These are phyloP conservation scores for Saccharomyces jurei DNA, from an alignment of 805 yeast species.

Conservation along the genomic window DNA sequence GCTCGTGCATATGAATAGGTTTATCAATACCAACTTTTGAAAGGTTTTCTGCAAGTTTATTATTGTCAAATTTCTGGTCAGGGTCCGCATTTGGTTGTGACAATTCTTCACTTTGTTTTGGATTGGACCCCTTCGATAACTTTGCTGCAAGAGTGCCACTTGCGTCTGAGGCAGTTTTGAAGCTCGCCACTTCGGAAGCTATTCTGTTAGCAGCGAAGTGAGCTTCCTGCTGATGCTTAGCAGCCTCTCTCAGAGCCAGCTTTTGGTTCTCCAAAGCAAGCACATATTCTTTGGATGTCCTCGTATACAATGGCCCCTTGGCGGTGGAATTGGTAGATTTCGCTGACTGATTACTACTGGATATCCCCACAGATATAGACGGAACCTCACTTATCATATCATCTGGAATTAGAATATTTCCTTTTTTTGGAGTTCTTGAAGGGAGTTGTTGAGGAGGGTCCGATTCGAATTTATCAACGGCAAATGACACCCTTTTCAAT, in stretches of 20 bases:
- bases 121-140: neutral
- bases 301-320: conserved; percentile 11
- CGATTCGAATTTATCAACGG: conserved; percentile 57
- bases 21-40: conserved; percentile 51
- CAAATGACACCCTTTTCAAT: conserved; percentile 65
- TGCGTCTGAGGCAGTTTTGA: conserved; percentile 19
- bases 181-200: conserved; percentile 53
- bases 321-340: conserved; percentile 6
- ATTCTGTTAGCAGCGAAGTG: conserved; percentile 62
- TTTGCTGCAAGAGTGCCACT: neutral
- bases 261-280: conserved; percentile 53
- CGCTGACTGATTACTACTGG: conserved; percentile 35
- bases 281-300: conserved; percentile 37
- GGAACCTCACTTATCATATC: conserved; percentile 53
- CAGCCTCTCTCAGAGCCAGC: conserved; percentile 49
- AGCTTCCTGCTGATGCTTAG: conserved; percentile 68
- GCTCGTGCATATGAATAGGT: conserved; percentile 58
- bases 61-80: neutral
- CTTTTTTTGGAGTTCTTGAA: conserved; percentile 69
- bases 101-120: neutral
- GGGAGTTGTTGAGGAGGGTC: conserved; percentile 96
- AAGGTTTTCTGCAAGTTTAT: neutral
- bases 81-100: neutral
- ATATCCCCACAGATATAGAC: conserved; percentile 61
- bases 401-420: conserved; percentile 66